Evolutionary conservation across 164 flowering plant species (phyloP), one percentile per base, ranked within the genome.

Genomic region (Aristolochia contorta): DNA sequence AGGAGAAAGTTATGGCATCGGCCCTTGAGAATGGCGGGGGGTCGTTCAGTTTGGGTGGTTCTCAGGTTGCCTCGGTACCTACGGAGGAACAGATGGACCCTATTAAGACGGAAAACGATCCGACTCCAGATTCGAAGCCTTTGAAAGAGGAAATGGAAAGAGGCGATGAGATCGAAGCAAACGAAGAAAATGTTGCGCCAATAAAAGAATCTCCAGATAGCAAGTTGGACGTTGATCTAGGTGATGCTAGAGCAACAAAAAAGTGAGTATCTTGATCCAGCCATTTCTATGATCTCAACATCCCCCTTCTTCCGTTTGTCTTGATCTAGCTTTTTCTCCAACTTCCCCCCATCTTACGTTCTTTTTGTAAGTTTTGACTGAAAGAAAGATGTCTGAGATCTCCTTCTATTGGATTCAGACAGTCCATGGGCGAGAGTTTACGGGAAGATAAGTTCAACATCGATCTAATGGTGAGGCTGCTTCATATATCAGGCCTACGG

Each of bases 401-500:
- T 37, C 43, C 9, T 37, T 37, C 43, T 37, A 6, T 22, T 10
- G 33, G 56, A 51, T 73, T 19, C 78, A 85, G 93, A 67, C 73
- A 63, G 56, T 62, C 75, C 2, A 22, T 58, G 9, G 60, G 56
- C 57, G 92, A 81, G 32, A 63, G 12, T 49, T 71, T 73, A 32
- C 65, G 77, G 54, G 89, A 84, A 59, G 84, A 84, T 65, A 94
- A 85, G 67, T 88, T 82, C 61, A 78, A 80, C 80, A 81, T 93
- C 71, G 99, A 93, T 82, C 87, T 94, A 66, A 90, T 88, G 99
- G 99, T 94, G 79, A 66, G 74, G 55, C 65, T 72, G 47, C 32
- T 41, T 6, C 6, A 4, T 4, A 49, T 49, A 18, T 18, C 53
- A 4, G 4, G 10, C 53, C n/a, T 37, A 32, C 1, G 53, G n/a